Percentiles rank a stretch among this genome's conserved stretches.
Conservation (phyloP, 768 basidiomycete species). For the Calocybe gangraenosa region DNA sequence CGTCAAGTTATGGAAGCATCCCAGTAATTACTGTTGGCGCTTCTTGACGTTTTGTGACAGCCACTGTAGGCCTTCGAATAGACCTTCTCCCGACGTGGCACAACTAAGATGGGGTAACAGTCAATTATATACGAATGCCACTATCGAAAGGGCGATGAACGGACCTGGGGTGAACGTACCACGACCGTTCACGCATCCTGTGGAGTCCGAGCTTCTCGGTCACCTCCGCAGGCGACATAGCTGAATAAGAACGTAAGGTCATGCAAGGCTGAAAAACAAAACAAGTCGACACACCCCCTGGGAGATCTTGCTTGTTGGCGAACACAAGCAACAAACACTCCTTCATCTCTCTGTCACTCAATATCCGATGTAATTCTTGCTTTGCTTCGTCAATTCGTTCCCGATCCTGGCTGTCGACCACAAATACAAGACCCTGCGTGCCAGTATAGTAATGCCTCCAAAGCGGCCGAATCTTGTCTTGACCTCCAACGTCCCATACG, state of each 20-base stretch:
- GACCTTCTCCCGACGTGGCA: constrained; percentile 93
- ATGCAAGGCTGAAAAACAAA: neutral
- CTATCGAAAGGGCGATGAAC: constrained; percentile 17
- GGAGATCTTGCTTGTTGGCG: constrained; percentile 98
- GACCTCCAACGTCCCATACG: constrained; percentile 98
- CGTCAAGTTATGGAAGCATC: constrained; percentile 14
- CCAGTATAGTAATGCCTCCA: constrained; percentile 99
- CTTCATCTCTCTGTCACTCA: constrained; percentile 97
- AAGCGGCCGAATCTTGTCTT: constrained; percentile 97
- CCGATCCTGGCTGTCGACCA: constrained; percentile 94
- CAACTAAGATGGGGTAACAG: constrained; percentile 49
- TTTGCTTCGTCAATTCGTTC: constrained; percentile 97
- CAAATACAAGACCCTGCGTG: constrained; percentile 97
- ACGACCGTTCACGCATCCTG: constrained; percentile 93
- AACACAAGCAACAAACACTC: constrained; percentile 97
- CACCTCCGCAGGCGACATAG: constrained; percentile 99
- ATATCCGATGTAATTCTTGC: constrained; percentile 91
- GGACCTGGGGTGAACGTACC: constrained; percentile 99
- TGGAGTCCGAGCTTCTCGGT: constrained; percentile 96
- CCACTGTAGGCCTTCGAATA: constrained; percentile 98
- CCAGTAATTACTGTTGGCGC: constrained; percentile 58
- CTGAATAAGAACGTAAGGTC: constrained; percentile 31
- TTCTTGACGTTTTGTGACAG: constrained; percentile 96
- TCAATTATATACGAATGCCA: constrained; percentile 2
- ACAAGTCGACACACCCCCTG: constrained; percentile 72